A percentile compares a stretch with the other conserved stretches of the same genome.
Evolutionary conservation across 2,329 filamentous ascomycete genomes (phyloP).

Genomic region (Fusarium domesticum): DNA sequence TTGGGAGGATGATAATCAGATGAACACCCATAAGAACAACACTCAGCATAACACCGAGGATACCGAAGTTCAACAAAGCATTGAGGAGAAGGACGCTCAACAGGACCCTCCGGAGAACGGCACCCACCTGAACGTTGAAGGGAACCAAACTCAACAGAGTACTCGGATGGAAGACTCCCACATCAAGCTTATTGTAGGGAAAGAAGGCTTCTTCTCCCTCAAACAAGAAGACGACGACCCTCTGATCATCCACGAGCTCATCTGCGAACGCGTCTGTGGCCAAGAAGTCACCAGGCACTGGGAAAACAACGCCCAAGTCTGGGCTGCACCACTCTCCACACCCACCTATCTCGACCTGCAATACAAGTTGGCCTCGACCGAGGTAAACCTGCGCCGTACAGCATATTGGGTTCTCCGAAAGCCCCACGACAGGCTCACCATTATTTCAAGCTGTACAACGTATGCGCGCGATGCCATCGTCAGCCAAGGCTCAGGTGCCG

Average conservation of each 20-base stretch:
- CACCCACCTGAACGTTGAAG: too few relatives aligned
- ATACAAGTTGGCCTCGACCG: constrained; percentile 6
- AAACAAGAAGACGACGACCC: neutral
- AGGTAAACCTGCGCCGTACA: constrained; percentile 1
- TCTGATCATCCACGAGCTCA: neutral
- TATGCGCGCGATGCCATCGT: constrained; percentile 24
- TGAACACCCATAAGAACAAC: neutral
- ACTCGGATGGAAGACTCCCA: too few relatives aligned
- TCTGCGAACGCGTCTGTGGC: constrained; percentile 15
- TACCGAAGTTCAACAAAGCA: too few relatives aligned
- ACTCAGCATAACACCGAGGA: neutral
- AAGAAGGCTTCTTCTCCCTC: neutral
- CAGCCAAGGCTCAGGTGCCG: constrained; percentile 18
- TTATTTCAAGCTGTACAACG: constrained; percentile 37
- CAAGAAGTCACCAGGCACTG: constrained; percentile 17
- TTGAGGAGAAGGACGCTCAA: too few relatives aligned
- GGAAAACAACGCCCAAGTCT: constrained; percentile 17
- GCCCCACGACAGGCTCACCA: constrained; percentile 25
- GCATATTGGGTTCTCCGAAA: constrained; percentile 33
- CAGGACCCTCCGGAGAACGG: too few relatives aligned
- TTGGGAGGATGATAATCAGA: too few relatives aligned
- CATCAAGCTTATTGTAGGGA: too few relatives aligned
- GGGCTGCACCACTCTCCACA: constrained; percentile 14
- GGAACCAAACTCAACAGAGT: too few relatives aligned
- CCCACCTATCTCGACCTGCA: constrained; percentile 16